Base-by-base conservation (phyloP, 2,329 filamentous ascomycete genomes). In the Diplodia intermedia region DNA sequence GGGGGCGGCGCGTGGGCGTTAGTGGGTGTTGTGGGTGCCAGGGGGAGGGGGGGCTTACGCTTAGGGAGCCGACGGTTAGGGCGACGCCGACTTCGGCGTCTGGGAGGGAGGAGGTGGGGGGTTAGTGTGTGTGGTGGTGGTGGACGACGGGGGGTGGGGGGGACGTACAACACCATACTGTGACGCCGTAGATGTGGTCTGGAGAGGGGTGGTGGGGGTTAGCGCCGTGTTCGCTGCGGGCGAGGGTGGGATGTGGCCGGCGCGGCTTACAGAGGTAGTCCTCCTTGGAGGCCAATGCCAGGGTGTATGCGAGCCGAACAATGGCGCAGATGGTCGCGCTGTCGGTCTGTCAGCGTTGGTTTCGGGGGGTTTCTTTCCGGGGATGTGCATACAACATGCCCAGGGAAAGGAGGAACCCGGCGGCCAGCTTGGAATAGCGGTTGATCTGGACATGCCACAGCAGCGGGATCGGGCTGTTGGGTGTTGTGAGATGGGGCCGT, bases 121-220 rank as follows among this genome's bases (percentile, higher is more conserved):
- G 23, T 23, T 23, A 23, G 23, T 23, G 23, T 23, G 23, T 23
- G 23, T 23, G 23, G 2, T 23, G 23, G 23, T 23, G 23, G 23
- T 2, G 23, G 23, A 23, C 2, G 23, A 23, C 23, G 23, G 23
- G 23, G 23, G 1, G 23, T 23, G 23, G 23, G 23, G 23, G 23
- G 23, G 11, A 50, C 49, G 23, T 52, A 52, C 49, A 52, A 52
- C 49, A 52, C 49, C 49, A 52, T 2, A 52, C 49, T 14, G 49
- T 26, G 9, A 52, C 49, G 49, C 49, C 49, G 20, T 52, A 52
- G 9, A 52, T 20, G 12, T 52, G 49, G 49, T 26, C 31, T 33
- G 8, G 5, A 33, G 8, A 33, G 31, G 23, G 23, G 31, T n/a
- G 31, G 31, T 33, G 31, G 31, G 31, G 31, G 31, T 33, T 33